Evolutionary conservation across 2,329 filamentous ascomycete genomes (phyloP).

Genomic region (Fusarium verrucosum): DNA sequence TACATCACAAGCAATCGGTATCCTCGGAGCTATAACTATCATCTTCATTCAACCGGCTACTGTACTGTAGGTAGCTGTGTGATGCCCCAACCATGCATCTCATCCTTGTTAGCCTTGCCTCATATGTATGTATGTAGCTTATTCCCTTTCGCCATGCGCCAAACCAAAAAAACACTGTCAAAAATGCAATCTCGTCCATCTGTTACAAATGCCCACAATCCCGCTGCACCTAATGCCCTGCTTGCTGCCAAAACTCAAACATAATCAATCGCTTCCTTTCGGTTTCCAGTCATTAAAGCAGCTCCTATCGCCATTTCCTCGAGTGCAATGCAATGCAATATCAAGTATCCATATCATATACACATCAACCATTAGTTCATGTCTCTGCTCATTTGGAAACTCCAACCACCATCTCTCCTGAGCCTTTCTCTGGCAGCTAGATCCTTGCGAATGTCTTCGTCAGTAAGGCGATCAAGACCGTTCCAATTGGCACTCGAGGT

Average conservation of each 20-base stretch:
- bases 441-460: conserved; percentile 86
- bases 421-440: conserved; percentile 81
- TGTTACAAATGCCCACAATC: conserved; percentile 38
- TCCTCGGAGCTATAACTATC: background rate
- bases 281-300: conserved; percentile 13
- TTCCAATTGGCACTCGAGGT: conserved; percentile 97
- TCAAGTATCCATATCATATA: conserved; percentile 23
- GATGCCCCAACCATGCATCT: conserved; percentile 11
- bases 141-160: conserved; percentile 38
- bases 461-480: conserved; percentile 80
- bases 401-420: conserved; percentile 86
- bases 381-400: conserved; percentile 67
- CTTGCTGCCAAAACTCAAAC: conserved; percentile 15
- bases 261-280: conserved; percentile 21
- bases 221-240: conserved; percentile 29
- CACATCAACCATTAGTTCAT: conserved; percentile 49
- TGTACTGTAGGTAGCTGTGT: no score
- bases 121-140: no score
- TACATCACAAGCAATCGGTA: background rate
- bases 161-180: conserved; percentile 27
- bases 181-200: conserved; percentile 18
- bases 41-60: background rate
- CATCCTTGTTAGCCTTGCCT: background rate
- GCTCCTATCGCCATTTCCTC: conserved; percentile 10
- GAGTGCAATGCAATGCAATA: no score